These are phyloP conservation scores for Diaporthe humulicola DNA, from an alignment of 2,329 filamentous ascomycete species.

Conservation along the genomic window DNA sequence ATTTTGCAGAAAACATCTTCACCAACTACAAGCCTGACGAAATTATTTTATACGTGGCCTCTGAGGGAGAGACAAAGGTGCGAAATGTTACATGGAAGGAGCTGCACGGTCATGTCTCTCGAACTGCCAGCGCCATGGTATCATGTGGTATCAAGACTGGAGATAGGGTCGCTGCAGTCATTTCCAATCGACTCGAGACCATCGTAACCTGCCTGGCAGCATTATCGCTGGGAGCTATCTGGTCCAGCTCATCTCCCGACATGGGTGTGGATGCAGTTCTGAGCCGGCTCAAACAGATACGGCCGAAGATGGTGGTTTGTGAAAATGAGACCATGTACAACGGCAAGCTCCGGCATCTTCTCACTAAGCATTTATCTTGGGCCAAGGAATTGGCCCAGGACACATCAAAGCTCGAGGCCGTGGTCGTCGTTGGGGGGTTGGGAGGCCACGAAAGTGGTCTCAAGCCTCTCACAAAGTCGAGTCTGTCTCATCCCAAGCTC, in stretches of 20 bases:
- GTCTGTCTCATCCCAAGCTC: neutral
- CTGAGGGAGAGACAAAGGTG: neutral
- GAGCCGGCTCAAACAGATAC: slow-evolving; percentile 38
- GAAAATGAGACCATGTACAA: slow-evolving; percentile 35
- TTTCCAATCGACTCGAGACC: slow-evolving; percentile 37
- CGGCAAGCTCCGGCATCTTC: slow-evolving; percentile 31
- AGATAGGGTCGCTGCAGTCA: slow-evolving; percentile 35
- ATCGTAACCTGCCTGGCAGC: slow-evolving; percentile 36
- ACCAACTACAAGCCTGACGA: neutral
- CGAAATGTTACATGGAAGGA: slow-evolving; percentile 28
- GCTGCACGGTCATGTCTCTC: neutral
- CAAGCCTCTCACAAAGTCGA: neutral
- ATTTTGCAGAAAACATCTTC: slow-evolving; percentile 10
- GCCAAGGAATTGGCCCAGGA: slow-evolving; percentile 1
- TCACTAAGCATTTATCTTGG: slow-evolving; percentile 19
- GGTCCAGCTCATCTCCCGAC: slow-evolving; percentile 39
- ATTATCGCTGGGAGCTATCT: slow-evolving; percentile 38
- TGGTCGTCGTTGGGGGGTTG: slow-evolving; percentile 11
- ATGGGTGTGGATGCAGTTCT: slow-evolving; percentile 38
- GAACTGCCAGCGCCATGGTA: neutral
- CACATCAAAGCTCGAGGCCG: slow-evolving; percentile 4
- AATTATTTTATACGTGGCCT: neutral
- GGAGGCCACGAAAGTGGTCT: neutral
- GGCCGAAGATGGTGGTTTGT: slow-evolving; percentile 37
- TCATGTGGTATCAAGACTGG: neutral